Evolutionary conservation across 2,329 filamentous ascomycete genomes (phyloP).

Genomic region (Venturia asperata): DNA sequence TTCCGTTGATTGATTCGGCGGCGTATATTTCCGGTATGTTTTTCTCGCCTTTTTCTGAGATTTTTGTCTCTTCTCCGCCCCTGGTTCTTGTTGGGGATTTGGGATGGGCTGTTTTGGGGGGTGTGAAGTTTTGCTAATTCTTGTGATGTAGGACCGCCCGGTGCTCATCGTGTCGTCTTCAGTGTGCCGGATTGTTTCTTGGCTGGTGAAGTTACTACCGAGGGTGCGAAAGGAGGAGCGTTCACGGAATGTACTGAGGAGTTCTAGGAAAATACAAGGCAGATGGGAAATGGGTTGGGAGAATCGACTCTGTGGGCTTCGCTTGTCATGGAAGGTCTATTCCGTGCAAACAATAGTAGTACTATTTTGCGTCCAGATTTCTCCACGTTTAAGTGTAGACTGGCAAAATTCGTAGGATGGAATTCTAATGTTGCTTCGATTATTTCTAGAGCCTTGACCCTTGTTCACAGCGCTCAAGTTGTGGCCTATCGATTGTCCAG

Average conservation of each 20-base stretch:
- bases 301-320: not conserved
- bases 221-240: not conserved
- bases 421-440: no score
- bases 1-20: conserved; percentile 15
- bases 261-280: not conserved
- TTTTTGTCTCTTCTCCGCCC: not conserved
- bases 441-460: no score
- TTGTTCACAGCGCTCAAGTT: no score
- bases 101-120: no score
- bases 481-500: no score
- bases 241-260: conserved; percentile 17
- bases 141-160: not conserved
- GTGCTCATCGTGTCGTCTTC: conserved; percentile 9
- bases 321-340: not conserved
- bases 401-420: not conserved
- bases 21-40: conserved; percentile 15
- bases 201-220: conserved; percentile 4
- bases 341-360: not conserved
- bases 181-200: conserved; percentile 14
- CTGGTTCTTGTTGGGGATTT: no score
- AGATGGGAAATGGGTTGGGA: no score
- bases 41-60: not conserved
- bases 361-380: not conserved
- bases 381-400: not conserved
- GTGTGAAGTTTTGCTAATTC: not conserved